Evolutionary conservation across 768 basidiomycete genomes (phyloP).

Genomic region (Hirschioporus abietinus): DNA sequence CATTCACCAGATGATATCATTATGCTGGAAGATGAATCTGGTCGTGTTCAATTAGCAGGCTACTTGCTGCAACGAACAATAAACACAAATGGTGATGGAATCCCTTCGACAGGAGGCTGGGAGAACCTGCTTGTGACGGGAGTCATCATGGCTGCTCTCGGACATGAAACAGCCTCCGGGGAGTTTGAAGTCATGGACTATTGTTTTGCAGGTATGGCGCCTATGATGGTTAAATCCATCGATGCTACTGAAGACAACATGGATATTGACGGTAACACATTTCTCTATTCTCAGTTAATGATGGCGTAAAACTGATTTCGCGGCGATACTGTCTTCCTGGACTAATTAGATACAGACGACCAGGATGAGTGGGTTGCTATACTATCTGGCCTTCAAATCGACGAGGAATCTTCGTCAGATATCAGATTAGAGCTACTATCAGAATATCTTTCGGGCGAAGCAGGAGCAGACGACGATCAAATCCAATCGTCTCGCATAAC

Average conservation of each 20-base stretch:
- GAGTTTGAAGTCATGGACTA: slow-evolving; percentile 93
- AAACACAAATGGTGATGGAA: neutral
- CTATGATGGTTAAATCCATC: slow-evolving; percentile 27
- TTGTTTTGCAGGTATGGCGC: slow-evolving; percentile 80
- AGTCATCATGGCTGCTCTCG: slow-evolving; percentile 83
- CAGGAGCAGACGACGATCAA: slow-evolving; percentile 64
- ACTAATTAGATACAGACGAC: slow-evolving; percentile 12
- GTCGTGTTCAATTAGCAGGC: slow-evolving; percentile 85
- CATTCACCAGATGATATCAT: slow-evolving; percentile 72
- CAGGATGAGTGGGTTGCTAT: slow-evolving; percentile 77
- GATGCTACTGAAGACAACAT: slow-evolving; percentile 34
- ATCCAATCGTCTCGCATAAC: slow-evolving; percentile 66
- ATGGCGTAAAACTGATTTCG: slow-evolving; percentile 3
- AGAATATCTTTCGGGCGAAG: slow-evolving; percentile 86
- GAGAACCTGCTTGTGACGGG: slow-evolving; percentile 70
- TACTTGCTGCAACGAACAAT: slow-evolving; percentile 48
- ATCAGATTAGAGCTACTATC: slow-evolving; percentile 80
- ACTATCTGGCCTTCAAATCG: slow-evolving; percentile 81
- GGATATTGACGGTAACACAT: slow-evolving; percentile 65
- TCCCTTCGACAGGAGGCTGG: neutral
- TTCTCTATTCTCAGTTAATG: slow-evolving; percentile 3
- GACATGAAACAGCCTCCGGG: slow-evolving; percentile 82
- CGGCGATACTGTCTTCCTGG: neutral
- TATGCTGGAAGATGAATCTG: slow-evolving; percentile 95
- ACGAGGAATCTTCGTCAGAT: slow-evolving; percentile 54